A percentile compares a stretch with the other conserved stretches of the same genome.
phyloP scores from a whole-genome alignment of 169 alveolate genomes.

The Besnoitia besnoiti region DNA sequence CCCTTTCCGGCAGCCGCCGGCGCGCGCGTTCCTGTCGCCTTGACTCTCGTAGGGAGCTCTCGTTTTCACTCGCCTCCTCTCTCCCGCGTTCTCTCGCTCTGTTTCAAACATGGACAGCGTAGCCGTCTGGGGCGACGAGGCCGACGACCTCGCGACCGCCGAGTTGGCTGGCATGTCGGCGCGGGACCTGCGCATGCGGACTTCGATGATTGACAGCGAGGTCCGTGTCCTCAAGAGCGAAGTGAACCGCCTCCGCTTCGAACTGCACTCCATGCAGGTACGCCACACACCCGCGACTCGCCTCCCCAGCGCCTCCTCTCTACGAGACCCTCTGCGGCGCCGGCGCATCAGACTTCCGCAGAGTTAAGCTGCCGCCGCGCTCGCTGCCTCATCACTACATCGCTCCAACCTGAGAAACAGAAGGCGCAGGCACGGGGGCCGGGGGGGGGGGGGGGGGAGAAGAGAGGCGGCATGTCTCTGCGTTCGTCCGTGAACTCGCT shows the following conservation, averaged over 20 bases:
- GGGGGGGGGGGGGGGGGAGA: too few species aligned
- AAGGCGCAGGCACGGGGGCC: too few species aligned
- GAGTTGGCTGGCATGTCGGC: slow-evolving; percentile 69
- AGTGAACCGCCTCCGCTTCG: slow-evolving; percentile 56
- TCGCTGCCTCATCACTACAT: too few species aligned
- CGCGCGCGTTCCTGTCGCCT: background rate
- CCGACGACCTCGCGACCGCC: slow-evolving; percentile 72
- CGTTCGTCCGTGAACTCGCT: too few species aligned
- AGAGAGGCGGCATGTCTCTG: too few species aligned
- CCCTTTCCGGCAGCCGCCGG: background rate
- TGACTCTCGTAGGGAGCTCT: too few species aligned
- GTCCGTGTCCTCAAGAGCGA: slow-evolving; percentile 72
- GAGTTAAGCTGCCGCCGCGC: too few species aligned
- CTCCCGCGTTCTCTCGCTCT: background rate
- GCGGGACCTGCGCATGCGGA: slow-evolving; percentile 69
- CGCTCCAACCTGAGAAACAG: too few species aligned
- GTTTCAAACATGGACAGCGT: background rate
- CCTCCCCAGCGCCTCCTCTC: too few species aligned
- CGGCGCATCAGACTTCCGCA: too few species aligned
- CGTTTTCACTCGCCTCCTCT: background rate
- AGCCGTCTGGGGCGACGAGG: slow-evolving; percentile 54
- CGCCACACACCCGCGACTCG: too few species aligned
- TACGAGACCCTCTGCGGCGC: too few species aligned
- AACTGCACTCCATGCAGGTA: slow-evolving; percentile 67
- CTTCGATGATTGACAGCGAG: slow-evolving; percentile 74